A percentile compares a stretch with the other conserved stretches of the same genome.
Evolutionary conservation across 306 rosid species (phyloP).

Genomic region (Alnus glutinosa): DNA sequence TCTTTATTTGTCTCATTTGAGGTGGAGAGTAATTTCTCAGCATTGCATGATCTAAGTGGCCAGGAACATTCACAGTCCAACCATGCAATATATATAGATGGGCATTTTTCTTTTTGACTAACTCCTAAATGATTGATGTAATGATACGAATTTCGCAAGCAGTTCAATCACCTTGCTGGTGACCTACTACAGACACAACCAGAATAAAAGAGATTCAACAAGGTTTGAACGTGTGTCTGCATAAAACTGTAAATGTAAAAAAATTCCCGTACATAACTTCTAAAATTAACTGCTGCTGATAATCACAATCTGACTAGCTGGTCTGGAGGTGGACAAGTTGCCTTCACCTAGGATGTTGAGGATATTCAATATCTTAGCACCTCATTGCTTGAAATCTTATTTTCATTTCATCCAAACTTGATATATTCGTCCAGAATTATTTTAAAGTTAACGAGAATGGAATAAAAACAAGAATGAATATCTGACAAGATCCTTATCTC

Average conservation of each 20-base stretch:
- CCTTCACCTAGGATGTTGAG: slow-evolving; percentile 1
- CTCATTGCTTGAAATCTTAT: background rate
- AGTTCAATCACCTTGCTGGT: background rate
- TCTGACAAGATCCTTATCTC: background rate
- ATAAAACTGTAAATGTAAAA: background rate
- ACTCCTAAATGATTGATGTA: background rate
- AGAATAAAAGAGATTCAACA: background rate
- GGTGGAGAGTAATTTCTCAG: background rate
- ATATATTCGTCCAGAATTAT: background rate
- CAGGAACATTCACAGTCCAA: background rate
- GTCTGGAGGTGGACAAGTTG: background rate
- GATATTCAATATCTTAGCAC: background rate
- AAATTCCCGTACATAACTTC: background rate
- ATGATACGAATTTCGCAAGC: background rate
- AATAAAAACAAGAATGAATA: background rate
- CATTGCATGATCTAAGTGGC: background rate
- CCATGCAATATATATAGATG: background rate
- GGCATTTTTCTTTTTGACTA: background rate
- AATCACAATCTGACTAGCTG: background rate
- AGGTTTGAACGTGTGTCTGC: background rate
- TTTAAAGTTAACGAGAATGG: background rate
- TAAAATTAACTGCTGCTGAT: background rate
- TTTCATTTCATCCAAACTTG: slow-evolving; percentile 4
- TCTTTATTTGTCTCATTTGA: too few relatives aligned
- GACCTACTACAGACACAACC: background rate